phyloP scores from a whole-genome alignment of 768 basidiomycete genomes.

The Tricholoma furcatifolium region DNA sequence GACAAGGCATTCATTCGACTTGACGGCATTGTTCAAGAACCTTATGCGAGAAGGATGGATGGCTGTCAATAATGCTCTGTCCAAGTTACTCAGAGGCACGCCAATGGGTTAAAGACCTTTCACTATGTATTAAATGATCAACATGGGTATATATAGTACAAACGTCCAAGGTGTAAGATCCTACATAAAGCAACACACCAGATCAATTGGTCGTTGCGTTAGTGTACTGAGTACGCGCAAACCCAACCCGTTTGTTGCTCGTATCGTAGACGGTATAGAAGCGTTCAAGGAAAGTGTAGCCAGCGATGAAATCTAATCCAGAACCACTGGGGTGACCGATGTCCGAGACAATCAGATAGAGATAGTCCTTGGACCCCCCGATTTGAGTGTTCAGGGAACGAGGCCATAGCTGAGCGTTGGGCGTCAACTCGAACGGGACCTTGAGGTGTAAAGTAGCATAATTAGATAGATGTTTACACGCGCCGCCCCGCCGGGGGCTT shows the following conservation, averaged over 20 bases:
- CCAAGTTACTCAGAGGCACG: no score
- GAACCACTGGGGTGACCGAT: conserved; percentile 37
- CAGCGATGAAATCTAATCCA: conserved; percentile 56
- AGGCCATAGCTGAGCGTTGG: conserved; percentile 39
- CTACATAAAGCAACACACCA: no score
- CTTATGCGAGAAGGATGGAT: no score
- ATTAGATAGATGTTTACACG: no score
- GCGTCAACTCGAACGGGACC: conserved; percentile 34
- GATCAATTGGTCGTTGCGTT: conserved; percentile 37
- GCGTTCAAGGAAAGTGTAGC: conserved; percentile 52
- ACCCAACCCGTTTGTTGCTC: conserved; percentile 49
- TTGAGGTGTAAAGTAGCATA: conserved; percentile 8
- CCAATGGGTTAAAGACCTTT: no score
- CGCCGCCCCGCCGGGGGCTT: no score
- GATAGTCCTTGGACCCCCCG: conserved; percentile 25
- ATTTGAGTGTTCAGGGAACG: conserved; percentile 30
- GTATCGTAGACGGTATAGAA: conserved; percentile 70
- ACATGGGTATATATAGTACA: no score
- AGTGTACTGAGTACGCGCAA: conserved; percentile 53
- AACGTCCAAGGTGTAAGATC: no score
- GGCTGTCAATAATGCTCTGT: no score
- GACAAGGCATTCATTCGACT: no score
- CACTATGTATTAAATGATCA: no score
- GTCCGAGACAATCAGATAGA: conserved; percentile 35
- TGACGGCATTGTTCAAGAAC: no score